Evolutionary conservation across 2,329 filamentous ascomycete species (phyloP), one percentile per base, ranked within the genome.

Genomic region (Ophiostoma piceae): DNA sequence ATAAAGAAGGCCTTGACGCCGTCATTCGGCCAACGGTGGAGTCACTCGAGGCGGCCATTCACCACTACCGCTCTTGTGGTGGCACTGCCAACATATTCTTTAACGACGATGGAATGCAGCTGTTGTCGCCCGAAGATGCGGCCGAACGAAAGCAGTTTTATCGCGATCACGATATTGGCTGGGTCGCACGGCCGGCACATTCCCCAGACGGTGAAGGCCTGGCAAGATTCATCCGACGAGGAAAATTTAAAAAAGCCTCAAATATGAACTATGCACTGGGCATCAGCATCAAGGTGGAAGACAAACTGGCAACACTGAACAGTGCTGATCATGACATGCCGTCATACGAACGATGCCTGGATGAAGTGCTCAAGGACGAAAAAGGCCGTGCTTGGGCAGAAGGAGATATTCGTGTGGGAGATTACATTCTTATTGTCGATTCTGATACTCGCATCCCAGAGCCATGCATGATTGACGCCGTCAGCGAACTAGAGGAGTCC

Each of bases 331-430:
- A 16, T 62, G 83, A 84, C 62, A 87, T 92, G 71, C 90, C 92
- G 77, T 85, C 85, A 6, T 92, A 92, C 76, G 84, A 89, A 77
- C 79, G 82, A 75, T 84, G 86, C 71, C 83, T 94, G 60, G 84
- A 87, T 74, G 85, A 90, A 71, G 85, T 90, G 26, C 83, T 94
- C 51, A 84, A 88, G 64, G 86, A 88, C 66, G 84, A 88, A 67
- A 83, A 90, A 70, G 87, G 88, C 26, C 86, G 89, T 39, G 90
- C 90, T 35, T 91, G 90, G 90, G 92, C 92, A 26, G 91, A 92
- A 76, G 92, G 92, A 72, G 92, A 95, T 78, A 90, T 96, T 74
- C 91, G 92, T 67, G 83, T 96, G 26, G 92, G 92, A 70, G 92
- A 96, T 79, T 94, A 92, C 78, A 92, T 94, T 71, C 81, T 91